Evolutionary conservation across 2,329 filamentous ascomycete species (phyloP), one percentile per base, ranked within the genome.

Genomic region (Phyllosticta ampelicida): DNA sequence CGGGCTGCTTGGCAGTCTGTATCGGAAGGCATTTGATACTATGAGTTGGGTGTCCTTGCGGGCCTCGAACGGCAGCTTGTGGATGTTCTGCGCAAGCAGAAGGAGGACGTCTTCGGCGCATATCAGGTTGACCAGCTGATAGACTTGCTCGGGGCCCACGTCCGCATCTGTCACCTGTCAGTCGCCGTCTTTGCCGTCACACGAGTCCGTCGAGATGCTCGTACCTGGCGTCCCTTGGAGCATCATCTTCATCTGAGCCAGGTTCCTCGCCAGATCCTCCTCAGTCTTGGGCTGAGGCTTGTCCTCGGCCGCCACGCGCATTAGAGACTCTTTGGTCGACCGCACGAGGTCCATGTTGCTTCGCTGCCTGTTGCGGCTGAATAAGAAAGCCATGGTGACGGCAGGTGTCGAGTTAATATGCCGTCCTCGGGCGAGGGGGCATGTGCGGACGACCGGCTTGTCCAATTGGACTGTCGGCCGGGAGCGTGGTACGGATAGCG

Each of bases 1-100:
- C 1, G 81, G 82, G 50, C 81, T 82, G 49, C 75, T 74, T 10
- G 83, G 78, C 5, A 87, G 87, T 63, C 89, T 88, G 78, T 94
- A 96, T 63, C 91, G 89, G 70, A 96, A 90, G 64, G 95, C 87
- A 71, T 92, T 94, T 48, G 90, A 96, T 75, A 97, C 94, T 70
- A 96, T 94, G 62, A 94, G 89, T 71, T 96, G 92, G 11, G 89
- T 89, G 69, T 96, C 92, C 77, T 96, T 97, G 68, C 92, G 86
- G 44, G 91, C 89, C 76, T 99, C 94, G 77, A 99, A 99, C 0
- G 92, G 90, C 4, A 99, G 81, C 55, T 86, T 83, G 73, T 89
- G 85, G 51, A 99, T 86, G 68, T 87, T 87, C 61, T 86, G 80
- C 19, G 92, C 90, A 60, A 99, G 85, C 55, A 88, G 79, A 65